These are phyloP conservation scores for Lactarius pseudohatsudake DNA, from an alignment of 768 basidiomycete genomes.

Conservation along the genomic window DNA sequence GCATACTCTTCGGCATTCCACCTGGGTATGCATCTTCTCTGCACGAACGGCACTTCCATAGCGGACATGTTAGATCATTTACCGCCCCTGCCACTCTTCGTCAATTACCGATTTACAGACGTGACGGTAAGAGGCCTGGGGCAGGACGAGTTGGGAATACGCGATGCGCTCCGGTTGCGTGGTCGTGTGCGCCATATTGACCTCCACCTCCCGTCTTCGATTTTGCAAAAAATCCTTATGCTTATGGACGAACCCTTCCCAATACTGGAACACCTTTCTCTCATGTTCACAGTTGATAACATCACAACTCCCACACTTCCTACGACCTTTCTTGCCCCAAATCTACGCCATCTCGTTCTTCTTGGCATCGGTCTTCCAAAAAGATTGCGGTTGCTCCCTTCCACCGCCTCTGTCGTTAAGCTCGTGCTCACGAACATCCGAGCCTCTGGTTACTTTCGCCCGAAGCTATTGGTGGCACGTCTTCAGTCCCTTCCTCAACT, in stretches of 20 bases:
- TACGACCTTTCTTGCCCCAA: neutral
- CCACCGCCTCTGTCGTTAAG: too few relatives aligned
- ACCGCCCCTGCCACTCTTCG: neutral
- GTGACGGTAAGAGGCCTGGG: neutral
- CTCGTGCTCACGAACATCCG: too few relatives aligned
- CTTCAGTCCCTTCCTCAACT: too few relatives aligned
- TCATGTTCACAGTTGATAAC: neutral
- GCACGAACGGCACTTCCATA: neutral
- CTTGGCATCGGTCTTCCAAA: too few relatives aligned
- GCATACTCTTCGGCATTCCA: neutral
- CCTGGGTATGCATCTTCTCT: neutral
- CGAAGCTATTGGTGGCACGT: too few relatives aligned
- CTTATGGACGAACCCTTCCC: neutral
- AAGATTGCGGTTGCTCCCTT: too few relatives aligned
- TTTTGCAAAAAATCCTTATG: neutral
- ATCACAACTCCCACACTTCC: neutral
- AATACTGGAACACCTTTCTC: neutral
- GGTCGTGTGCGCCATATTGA: neutral
- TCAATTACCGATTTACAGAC: neutral
- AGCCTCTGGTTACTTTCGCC: too few relatives aligned
- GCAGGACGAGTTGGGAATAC: neutral
- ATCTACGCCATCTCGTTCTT: too few relatives aligned
- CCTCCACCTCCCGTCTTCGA: neutral
- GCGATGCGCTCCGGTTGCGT: neutral
- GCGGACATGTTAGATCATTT: neutral